Evolutionary conservation across 345 rosid genomes (phyloP).

Genomic region (Hibiscus syriacus): DNA sequence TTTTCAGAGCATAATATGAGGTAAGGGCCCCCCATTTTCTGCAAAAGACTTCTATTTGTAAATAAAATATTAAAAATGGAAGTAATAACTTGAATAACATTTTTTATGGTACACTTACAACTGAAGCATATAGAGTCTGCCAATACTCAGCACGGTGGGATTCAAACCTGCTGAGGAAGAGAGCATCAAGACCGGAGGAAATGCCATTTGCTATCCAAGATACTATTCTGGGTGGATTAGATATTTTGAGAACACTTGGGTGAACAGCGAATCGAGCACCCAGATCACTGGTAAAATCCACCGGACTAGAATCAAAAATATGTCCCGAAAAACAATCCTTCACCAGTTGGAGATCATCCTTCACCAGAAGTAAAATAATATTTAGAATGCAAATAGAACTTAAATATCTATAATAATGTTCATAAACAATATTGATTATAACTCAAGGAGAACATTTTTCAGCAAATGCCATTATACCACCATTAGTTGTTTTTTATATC

Average conservation of each 20-base stretch:
- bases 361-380: conserved; percentile 16
- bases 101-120: conserved; percentile 43
- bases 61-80: conserved; percentile 1
- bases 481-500: neutral
- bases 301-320: conserved; percentile 76
- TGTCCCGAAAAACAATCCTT: conserved; percentile 71
- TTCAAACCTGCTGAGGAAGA: conserved; percentile 82
- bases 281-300: conserved; percentile 84
- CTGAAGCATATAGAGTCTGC: conserved; percentile 85
- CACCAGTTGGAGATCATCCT: conserved; percentile 68
- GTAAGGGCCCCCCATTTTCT: conserved; percentile 75
- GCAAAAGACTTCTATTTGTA: conserved; percentile 19
- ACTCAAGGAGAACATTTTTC: neutral
- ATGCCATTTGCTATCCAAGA: conserved; percentile 72
- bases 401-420: neutral
- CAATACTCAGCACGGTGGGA: conserved; percentile 84
- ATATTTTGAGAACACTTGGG: conserved; percentile 65
- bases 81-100: neutral
- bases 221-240: conserved; percentile 60
- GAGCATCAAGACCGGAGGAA: conserved; percentile 68
- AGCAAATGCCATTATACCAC: neutral
- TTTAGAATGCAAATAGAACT: neutral
- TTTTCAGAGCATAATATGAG: conserved; percentile 72
- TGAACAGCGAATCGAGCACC: conserved; percentile 68
- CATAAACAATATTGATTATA: too few species aligned